Evolutionary conservation across 371 early-diverging fungal species (phyloP).

Genomic region (Mucor lusitanicus): DNA sequence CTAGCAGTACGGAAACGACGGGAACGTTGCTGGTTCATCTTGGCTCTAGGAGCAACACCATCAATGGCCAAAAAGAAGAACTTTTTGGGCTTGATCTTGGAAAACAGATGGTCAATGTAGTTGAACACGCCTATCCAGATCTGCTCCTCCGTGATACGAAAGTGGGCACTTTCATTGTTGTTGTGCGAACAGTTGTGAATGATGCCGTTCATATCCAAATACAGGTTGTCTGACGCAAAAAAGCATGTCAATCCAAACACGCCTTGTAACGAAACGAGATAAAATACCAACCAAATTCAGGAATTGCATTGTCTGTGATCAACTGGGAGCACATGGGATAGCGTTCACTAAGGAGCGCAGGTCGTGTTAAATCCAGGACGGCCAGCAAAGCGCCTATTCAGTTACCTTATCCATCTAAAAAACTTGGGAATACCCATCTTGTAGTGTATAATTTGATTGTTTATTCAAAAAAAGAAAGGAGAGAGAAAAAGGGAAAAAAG

Average conservation of each 20-base stretch:
- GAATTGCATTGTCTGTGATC: conserved; percentile 84
- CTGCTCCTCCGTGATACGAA: conserved; percentile 85
- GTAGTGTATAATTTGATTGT: background rate
- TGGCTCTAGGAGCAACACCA: conserved; percentile 98
- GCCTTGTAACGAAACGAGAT: background rate
- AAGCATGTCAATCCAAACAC: background rate
- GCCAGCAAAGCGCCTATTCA: background rate
- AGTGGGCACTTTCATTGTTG: conserved; percentile 79
- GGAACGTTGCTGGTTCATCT: conserved; percentile 99
- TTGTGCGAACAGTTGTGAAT: conserved; percentile 99
- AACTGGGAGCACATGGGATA: conserved; percentile 94
- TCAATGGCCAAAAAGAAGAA: conserved; percentile 97
- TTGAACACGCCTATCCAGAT: conserved; percentile 94
- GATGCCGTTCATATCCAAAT: conserved; percentile 99
- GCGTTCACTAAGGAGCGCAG: conserved; percentile 68
- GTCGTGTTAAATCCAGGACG: background rate
- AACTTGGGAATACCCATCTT: conserved; percentile 88
- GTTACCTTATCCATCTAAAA: conserved; percentile 86
- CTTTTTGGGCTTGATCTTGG: conserved; percentile 92
- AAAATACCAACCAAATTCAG: conserved; percentile 84
- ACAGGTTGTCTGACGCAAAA: conserved; percentile 85
- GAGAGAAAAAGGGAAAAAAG: background rate
- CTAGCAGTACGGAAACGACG: conserved; percentile 95
- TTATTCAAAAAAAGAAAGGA: no score
- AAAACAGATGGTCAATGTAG: conserved; percentile 94